Percentiles rank a stretch among this genome's conserved stretches.
Conservation (phyloP, 1,284 basidiomycete species). For the Ceratobasidium sp. region DNA sequence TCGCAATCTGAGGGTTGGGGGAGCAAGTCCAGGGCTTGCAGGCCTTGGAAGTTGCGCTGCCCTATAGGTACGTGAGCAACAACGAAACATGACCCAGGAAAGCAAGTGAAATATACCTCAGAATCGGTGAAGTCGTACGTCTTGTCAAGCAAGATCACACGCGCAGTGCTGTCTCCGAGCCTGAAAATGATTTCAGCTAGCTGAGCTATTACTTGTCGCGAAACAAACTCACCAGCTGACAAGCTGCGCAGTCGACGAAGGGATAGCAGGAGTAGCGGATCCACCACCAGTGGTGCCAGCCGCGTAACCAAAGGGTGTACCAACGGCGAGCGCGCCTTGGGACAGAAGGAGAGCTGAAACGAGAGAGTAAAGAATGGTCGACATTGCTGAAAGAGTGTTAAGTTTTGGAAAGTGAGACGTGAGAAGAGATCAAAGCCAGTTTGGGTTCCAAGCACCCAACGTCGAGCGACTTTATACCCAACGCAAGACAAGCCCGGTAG, state of each 20-base stretch:
- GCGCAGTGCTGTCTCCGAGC: constrained; percentile 51
- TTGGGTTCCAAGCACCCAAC: not conserved
- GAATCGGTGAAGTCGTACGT: constrained; percentile 53
- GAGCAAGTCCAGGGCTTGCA: constrained; percentile 53
- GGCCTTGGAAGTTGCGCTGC: constrained; percentile 43
- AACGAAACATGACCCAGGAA: not conserved
- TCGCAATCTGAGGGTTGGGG: constrained; percentile 52
- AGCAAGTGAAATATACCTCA: not conserved
- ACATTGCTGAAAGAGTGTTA: too few relatives aligned
- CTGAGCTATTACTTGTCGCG: too few relatives aligned
- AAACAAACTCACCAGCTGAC: constrained; percentile 50
- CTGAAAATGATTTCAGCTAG: not conserved
- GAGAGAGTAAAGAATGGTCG: not conserved
- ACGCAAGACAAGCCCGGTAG: not conserved
- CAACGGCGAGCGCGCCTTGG: constrained; percentile 43
- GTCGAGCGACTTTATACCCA: constrained; percentile 4
- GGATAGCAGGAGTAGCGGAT: constrained; percentile 51
- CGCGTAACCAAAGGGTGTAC: constrained; percentile 50
- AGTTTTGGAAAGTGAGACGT: too few relatives aligned
- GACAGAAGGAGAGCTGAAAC: constrained; percentile 5
- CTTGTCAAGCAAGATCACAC: constrained; percentile 53
- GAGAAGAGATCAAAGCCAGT: constrained; percentile 13
- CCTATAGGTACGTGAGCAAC: constrained; percentile 11
- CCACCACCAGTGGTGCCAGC: constrained; percentile 55
- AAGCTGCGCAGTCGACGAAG: constrained; percentile 52